A percentile compares a stretch with the other conserved stretches of the same genome.
phyloP scores from a whole-genome alignment of 495 filamentous ascomycete genomes.

The Hypomontagnella monticulosa region DNA sequence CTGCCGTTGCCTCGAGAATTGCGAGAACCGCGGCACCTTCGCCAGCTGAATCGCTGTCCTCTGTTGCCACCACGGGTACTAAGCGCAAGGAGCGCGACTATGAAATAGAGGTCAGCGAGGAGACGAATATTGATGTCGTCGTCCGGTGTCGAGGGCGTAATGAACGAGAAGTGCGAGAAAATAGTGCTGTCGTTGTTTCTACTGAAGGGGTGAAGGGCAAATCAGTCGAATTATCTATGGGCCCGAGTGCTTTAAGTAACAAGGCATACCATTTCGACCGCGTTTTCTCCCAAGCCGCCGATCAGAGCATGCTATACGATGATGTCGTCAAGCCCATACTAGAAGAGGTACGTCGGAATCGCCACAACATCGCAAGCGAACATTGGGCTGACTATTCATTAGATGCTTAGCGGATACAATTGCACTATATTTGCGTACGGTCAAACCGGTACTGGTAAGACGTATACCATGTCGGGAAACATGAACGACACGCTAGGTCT shows the following conservation, averaged over 20 bases:
- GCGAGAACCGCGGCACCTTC: constrained; percentile 63
- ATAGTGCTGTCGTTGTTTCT: constrained; percentile 87
- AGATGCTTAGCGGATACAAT: constrained; percentile 97
- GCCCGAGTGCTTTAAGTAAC: constrained; percentile 88
- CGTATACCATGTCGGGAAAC: constrained; percentile 99
- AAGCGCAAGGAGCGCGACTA: constrained; percentile 88
- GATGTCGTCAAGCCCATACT: constrained; percentile 92
- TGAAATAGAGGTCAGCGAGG: constrained; percentile 75
- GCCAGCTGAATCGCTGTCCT: constrained; percentile 70
- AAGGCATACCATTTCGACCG: constrained; percentile 97
- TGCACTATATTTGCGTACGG: constrained; percentile 99
- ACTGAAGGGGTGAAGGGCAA: constrained; percentile 89
- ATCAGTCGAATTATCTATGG: constrained; percentile 87
- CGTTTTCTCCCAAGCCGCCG: constrained; percentile 94
- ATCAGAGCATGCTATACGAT: constrained; percentile 91
- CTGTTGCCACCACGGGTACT: constrained; percentile 61
- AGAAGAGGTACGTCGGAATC: constrained; percentile 74
- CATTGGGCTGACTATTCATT: constrained; percentile 4
- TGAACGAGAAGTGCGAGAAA: constrained; percentile 90
- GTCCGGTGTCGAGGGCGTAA: constrained; percentile 93
- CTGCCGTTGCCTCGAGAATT: constrained; percentile 45
- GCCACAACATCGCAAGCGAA: too few species aligned
- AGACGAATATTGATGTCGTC: constrained; percentile 97
- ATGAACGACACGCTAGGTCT: constrained; percentile 88
- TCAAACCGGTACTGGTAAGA: constrained; percentile 97